phyloP scores from a whole-genome alignment of 805 yeast genomes.

The Myxozyma neotropica region DNA sequence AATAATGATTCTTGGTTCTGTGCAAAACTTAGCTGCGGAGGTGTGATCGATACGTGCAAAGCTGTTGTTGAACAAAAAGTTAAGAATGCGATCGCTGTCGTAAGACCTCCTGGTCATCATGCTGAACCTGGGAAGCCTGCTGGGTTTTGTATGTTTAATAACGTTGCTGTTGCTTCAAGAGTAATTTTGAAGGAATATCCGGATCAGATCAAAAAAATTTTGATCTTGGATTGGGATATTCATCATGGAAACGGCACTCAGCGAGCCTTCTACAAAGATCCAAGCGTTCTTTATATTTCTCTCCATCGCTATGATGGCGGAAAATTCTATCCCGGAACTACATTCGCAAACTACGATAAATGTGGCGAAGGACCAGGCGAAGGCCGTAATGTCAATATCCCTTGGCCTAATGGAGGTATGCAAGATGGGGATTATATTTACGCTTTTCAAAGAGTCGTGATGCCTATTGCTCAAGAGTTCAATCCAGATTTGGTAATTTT shows the following conservation, averaged over 20 bases:
- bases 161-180: constrained; percentile 96
- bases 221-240: constrained; percentile 95
- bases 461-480: constrained; percentile 88
- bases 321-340: constrained; percentile 90
- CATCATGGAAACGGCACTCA: constrained; percentile 99
- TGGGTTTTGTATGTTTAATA: constrained; percentile 93
- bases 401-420: constrained; percentile 91
- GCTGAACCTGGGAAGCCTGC: constrained; percentile 98
- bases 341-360: constrained; percentile 77
- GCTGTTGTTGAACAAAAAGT: constrained; percentile 94
- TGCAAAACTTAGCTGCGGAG: constrained; percentile 94
- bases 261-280: constrained; percentile 84
- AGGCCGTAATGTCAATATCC: constrained; percentile 80
- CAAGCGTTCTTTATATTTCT: constrained; percentile 86
- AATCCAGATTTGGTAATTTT: constrained; percentile 91
- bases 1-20: constrained; percentile 86
- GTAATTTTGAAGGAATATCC: constrained; percentile 80
- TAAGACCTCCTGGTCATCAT: constrained; percentile 99
- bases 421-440: constrained; percentile 94
- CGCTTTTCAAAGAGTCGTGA: constrained; percentile 80
- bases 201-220: constrained; percentile 79
- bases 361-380: constrained; percentile 85
- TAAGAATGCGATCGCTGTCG: constrained; percentile 89
- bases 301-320: constrained; percentile 92
- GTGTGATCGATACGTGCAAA: constrained; percentile 92